A percentile compares a stretch with the other conserved stretches of the same genome.
Conservation (phyloP, 306 rosid species). For the Dryas octopetala region DNA sequence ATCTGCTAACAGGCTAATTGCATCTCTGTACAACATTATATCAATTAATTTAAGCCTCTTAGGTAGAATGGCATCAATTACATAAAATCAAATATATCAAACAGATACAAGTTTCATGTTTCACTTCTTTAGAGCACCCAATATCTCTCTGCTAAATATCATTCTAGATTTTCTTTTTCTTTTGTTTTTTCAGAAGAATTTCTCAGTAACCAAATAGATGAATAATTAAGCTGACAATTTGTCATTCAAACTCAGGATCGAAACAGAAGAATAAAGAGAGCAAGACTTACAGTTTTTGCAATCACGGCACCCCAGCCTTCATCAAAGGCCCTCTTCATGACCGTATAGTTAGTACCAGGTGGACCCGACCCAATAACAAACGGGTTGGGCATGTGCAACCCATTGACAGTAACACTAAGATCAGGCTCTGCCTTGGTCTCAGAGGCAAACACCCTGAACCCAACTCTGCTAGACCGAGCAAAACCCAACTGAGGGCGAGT, state of each 20-base stretch:
- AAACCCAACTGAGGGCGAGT: constrained; percentile 30
- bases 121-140: background rate
- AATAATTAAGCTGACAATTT: background rate
- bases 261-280: background rate
- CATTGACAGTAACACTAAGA: constrained; percentile 85
- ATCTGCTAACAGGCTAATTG: background rate
- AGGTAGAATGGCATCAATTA: background rate
- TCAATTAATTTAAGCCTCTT: background rate
- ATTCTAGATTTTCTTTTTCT: background rate
- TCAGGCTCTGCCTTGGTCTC: constrained; percentile 70
- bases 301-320: constrained; percentile 99
- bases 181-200: background rate
- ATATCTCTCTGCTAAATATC: background rate
- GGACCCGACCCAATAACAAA: constrained; percentile 98
- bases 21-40: background rate
- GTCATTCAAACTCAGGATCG: constrained; percentile 3
- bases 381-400: constrained; percentile 86
- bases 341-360: constrained; percentile 97
- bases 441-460: constrained; percentile 66
- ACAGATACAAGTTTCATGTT: background rate
- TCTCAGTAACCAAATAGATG: constrained; percentile 12
- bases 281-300: constrained; percentile 83
- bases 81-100: constrained; percentile 5
- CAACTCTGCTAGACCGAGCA: constrained; percentile 46
- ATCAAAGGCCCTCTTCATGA: constrained; percentile 96